Evolutionary conservation across 768 basidiomycete genomes (phyloP).

Genomic region (Podaxis sp.): DNA sequence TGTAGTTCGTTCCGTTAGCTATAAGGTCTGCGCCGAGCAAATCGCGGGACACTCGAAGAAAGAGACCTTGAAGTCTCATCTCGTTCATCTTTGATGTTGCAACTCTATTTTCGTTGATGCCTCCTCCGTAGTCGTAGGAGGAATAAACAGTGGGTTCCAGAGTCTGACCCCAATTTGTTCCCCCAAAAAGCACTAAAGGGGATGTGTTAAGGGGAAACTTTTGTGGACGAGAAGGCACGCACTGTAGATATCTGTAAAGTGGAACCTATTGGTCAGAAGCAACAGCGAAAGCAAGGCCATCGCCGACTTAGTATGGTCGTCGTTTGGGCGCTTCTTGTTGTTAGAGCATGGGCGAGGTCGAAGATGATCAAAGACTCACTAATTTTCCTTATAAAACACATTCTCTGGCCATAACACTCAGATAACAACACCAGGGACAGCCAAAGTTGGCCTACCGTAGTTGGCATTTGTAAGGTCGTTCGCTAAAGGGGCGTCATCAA

Average conservation of each 20-base stretch:
- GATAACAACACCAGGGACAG: background rate
- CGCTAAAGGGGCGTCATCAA: constrained; percentile 18
- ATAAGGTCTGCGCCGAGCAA: constrained; percentile 38
- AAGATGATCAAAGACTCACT: constrained; percentile 26
- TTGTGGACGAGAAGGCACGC: constrained; percentile 9
- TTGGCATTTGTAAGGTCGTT: constrained; percentile 37
- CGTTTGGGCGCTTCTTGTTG: constrained; percentile 33
- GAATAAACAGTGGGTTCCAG: constrained; percentile 51
- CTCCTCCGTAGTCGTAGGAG: constrained; percentile 59
- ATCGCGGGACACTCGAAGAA: constrained; percentile 48
- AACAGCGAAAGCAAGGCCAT: background rate
- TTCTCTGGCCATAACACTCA: constrained; percentile 30
- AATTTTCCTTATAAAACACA: constrained; percentile 49
- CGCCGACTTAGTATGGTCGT: constrained; percentile 46
- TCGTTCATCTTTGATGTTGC: constrained; percentile 46
- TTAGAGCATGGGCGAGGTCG: background rate
- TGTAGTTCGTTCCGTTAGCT: constrained; percentile 47
- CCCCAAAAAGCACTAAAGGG: constrained; percentile 49
- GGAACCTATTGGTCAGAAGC: constrained; percentile 14
- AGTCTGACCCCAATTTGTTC: constrained; percentile 62
- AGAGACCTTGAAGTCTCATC: constrained; percentile 51
- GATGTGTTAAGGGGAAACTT: background rate
- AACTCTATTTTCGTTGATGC: constrained; percentile 49
- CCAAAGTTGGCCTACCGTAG: constrained; percentile 28
- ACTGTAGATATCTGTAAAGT: constrained; percentile 43